Conservation (phyloP, 2,329 filamentous ascomycete genomes). For the Venturia asperata region DNA sequence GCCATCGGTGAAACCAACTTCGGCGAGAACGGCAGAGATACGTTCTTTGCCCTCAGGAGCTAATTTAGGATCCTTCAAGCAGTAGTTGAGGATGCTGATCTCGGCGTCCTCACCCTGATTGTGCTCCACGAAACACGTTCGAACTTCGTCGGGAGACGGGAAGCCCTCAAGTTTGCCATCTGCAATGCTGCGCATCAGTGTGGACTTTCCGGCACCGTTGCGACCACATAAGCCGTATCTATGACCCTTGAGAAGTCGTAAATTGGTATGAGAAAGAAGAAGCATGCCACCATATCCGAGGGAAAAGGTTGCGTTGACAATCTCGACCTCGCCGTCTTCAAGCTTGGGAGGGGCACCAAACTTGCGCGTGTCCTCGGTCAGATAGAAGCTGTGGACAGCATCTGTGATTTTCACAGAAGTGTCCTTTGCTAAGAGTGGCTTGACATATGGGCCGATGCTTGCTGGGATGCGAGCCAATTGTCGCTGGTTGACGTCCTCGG, state of each 20-base stretch:
- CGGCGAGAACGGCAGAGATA: constrained; percentile 74
- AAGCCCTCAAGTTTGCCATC: constrained; percentile 96
- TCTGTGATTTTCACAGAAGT: constrained; percentile 60
- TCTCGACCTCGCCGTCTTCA: constrained; percentile 87
- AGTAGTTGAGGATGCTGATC: constrained; percentile 89
- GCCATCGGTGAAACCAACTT: constrained; percentile 89
- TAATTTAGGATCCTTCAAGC: constrained; percentile 81
- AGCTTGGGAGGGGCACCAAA: constrained; percentile 78
- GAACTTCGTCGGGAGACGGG: constrained; percentile 81
- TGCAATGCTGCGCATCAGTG: constrained; percentile 93
- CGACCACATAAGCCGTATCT: constrained; percentile 94
- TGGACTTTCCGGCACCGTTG: constrained; percentile 98
- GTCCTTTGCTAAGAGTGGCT: constrained; percentile 57
- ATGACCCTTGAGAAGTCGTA: constrained; percentile 90
- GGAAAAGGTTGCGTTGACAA: constrained; percentile 97
- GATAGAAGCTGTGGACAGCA: constrained; percentile 67
- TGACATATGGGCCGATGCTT: constrained; percentile 68
- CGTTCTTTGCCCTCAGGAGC: constrained; percentile 69
- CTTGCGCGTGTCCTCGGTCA: constrained; percentile 80
- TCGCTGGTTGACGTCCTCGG: constrained; percentile 80
- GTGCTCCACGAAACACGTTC: constrained; percentile 97
- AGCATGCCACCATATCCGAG: constrained; percentile 97
- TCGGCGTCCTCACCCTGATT: constrained; percentile 98
- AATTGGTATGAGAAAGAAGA: constrained; percentile 88
- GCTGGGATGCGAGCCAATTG: constrained; percentile 64